Evolutionary conservation across 1,284 basidiomycete species (phyloP), one percentile per base, ranked within the genome.

Genomic region (Naganishia liquefaciens): DNA sequence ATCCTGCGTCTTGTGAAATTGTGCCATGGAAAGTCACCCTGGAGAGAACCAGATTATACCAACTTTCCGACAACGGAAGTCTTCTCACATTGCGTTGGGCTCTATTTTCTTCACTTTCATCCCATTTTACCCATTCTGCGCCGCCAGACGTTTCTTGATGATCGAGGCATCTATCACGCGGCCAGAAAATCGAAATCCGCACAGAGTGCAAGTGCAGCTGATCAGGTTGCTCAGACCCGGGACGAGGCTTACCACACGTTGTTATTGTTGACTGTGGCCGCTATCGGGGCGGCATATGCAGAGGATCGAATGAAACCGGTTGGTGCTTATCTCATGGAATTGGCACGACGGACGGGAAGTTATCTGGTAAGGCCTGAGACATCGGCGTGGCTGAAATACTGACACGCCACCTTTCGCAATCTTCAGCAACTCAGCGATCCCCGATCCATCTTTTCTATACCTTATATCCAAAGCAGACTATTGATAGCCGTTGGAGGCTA

Each of bases 21-120:
- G 42, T 70, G 70, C 9, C 73, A 75, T 60, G 71, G 71, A 46
- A 62, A 69, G 2, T 60, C 55, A 27, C 68, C 68, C 27, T 75
- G 73, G 73, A 64, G 69, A n/a, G 72, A 73, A 67, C 71, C 73
- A 4, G 69, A 75, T 27, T 68, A 73, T 21, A 70, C 72, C 21
- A 68, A 75, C 54, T 75, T 75, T 53, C 73, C 73, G 30, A 69
- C 72, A 40, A 65, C 68, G 15, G 71, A 72, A 21, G 72, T 72
- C 5, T 46, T 75, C n/a, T 70, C 70, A 13, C 70, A 72, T 62
- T 75, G 73, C 53, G 70, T 75, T 27, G 68, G 75, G 50, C 64
- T 75, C 4, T 77, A 77, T 62, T 76, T 77, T 52, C 71, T 72
- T 44, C 70, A 73, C 40, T 77, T 76, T 52, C 75, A 77, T 63